Conservation (phyloP, 306 rosid genomes). For the Inga laurina region DNA sequence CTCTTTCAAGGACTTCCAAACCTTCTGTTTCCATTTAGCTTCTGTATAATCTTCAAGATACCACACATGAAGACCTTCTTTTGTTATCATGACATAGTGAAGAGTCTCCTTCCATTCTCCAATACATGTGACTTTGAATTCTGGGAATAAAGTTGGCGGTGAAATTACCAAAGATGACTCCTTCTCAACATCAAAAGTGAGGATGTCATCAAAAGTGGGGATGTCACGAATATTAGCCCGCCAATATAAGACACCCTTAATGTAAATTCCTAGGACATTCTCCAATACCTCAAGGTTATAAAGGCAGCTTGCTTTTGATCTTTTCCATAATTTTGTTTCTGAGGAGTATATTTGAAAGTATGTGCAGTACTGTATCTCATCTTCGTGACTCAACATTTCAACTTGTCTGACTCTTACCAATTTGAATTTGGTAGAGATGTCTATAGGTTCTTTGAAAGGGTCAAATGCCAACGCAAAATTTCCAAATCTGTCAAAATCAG, state of each 20-base stretch:
- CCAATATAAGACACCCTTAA: constrained; percentile 58
- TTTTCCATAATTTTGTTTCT: constrained; percentile 44
- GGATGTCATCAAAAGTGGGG: constrained; percentile 46
- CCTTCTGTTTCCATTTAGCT: constrained; percentile 37
- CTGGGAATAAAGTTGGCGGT: constrained; percentile 38
- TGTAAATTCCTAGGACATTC: constrained; percentile 41
- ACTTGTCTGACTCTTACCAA: constrained; percentile 41
- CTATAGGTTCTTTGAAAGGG: constrained; percentile 20
- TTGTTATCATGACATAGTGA: constrained; percentile 54
- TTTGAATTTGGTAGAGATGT: constrained; percentile 38
- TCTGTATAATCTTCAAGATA: constrained; percentile 58
- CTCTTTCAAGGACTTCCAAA: constrained; percentile 10
- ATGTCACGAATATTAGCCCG: constrained; percentile 38
- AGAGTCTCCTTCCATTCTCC: constrained; percentile 57
- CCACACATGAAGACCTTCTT: constrained; percentile 64
- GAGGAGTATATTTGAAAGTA: constrained; percentile 50
- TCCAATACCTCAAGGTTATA: background rate
- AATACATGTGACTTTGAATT: constrained; percentile 42
- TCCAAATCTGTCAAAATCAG: constrained; percentile 10
- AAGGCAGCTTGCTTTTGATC: constrained; percentile 1
- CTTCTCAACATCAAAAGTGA: constrained; percentile 54
- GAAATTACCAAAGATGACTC: constrained; percentile 53
- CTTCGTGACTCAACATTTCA: background rate
- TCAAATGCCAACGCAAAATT: constrained; percentile 48
- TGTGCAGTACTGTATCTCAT: constrained; percentile 2